Evolutionary conservation across 306 rosid genomes (phyloP).

Genomic region (Prunus mira): DNA sequence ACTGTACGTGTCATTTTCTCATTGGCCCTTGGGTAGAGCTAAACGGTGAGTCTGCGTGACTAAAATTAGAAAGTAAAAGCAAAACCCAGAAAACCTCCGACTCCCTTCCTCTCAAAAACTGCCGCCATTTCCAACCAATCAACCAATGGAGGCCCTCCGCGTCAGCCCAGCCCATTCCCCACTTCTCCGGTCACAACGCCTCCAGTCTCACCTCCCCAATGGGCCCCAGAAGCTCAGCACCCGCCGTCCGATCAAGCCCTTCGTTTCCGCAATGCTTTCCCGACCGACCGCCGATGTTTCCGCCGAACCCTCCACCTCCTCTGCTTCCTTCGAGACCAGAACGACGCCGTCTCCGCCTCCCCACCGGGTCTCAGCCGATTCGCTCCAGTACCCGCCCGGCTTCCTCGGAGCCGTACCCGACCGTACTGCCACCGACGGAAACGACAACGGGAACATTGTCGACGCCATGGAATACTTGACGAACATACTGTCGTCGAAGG

Average conservation of each 20-base stretch:
- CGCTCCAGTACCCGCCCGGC: conserved; percentile 69
- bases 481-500: conserved; percentile 72
- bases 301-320: conserved; percentile 4
- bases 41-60: not conserved
- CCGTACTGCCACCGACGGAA: conserved; percentile 26
- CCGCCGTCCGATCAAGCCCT: conserved; percentile 9
- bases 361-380: conserved; percentile 36
- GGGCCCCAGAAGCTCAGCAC: conserved; percentile 1
- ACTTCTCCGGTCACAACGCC: conserved; percentile 17
- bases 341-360: conserved; percentile 21
- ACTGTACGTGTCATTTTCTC: not conserved
- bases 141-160: conserved; percentile 54
- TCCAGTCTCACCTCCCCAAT: not conserved
- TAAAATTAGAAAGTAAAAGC: not conserved
- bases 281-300: conserved; percentile 34
- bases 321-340: conserved; percentile 20
- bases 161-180: conserved; percentile 30
- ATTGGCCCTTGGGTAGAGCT: not conserved
- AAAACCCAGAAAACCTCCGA: not conserved
- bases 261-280: conserved; percentile 47
- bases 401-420: conserved; percentile 73
- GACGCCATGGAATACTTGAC: conserved; percentile 72
- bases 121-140: not conserved
- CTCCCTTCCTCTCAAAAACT: not conserved
- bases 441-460: conserved; percentile 7